A percentile compares a stretch with the other conserved stretches of the same genome.
Evolutionary conservation across 2,329 filamentous ascomycete genomes (phyloP).

Genomic region (Tolypocladium cylindrosporum): DNA sequence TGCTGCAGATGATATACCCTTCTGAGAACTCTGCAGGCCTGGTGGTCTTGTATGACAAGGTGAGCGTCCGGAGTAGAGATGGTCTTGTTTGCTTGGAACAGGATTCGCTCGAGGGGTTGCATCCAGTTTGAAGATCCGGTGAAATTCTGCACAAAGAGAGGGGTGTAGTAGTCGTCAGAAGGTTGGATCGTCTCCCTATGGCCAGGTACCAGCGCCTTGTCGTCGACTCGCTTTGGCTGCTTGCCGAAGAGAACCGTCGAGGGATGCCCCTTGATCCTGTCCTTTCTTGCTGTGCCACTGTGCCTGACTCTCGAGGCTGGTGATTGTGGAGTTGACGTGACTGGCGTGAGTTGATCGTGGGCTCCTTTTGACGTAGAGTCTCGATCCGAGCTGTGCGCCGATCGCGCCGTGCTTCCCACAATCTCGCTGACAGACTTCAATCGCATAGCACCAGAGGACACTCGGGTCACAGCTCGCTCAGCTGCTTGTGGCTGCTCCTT

Average conservation of each 20-base stretch:
- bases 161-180: slow-evolving; percentile 54
- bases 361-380: slow-evolving; percentile 14
- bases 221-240: slow-evolving; percentile 38
- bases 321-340: slow-evolving; percentile 34
- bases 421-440: slow-evolving; percentile 68
- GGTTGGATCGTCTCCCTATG: slow-evolving; percentile 32
- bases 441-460: slow-evolving; percentile 59
- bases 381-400: slow-evolving; percentile 23
- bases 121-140: slow-evolving; percentile 46
- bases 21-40: slow-evolving; percentile 77
- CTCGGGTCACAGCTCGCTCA: slow-evolving; percentile 55
- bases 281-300: slow-evolving; percentile 33
- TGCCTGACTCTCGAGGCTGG: slow-evolving; percentile 21
- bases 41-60: slow-evolving; percentile 72
- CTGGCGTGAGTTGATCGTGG: slow-evolving; percentile 26
- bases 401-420: slow-evolving; percentile 45
- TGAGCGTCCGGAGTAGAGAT: slow-evolving; percentile 78
- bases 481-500: slow-evolving; percentile 13
- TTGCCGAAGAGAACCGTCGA: slow-evolving; percentile 75
- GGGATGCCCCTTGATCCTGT: slow-evolving; percentile 53
- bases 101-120: slow-evolving; percentile 57
- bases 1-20: slow-evolving; percentile 87
- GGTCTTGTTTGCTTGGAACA: slow-evolving; percentile 80
- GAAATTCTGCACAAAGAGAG: slow-evolving; percentile 50
- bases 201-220: slow-evolving; percentile 32